Percentiles rank a stretch among this genome's conserved stretches.
phyloP scores from a whole-genome alignment of 345 rosid genomes.

The Linum usitatissimum region DNA sequence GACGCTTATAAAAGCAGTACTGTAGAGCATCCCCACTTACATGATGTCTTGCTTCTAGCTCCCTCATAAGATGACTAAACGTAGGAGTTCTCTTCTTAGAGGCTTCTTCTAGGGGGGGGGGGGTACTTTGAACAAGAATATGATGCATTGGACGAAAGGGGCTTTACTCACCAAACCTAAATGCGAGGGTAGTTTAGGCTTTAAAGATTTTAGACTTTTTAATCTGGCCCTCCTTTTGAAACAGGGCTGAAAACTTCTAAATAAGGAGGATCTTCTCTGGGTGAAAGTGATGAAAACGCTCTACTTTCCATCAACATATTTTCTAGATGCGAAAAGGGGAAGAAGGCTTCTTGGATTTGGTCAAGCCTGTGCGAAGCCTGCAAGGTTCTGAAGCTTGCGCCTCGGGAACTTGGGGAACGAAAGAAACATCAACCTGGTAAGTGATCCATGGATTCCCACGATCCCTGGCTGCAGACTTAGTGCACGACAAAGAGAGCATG shows the following conservation, averaged over 20 bases:
- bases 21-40: not conserved
- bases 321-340: not conserved
- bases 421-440: not conserved
- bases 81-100: not conserved
- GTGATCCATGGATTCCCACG: not conserved
- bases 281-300: not conserved
- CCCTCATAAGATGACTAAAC: not conserved
- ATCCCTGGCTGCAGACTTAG: no score
- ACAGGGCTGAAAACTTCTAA: no score
- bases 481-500: no score
- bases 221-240: not conserved
- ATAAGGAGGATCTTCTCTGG: not conserved
- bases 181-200: not conserved
- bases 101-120: not conserved
- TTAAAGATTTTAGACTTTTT: not conserved
- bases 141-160: not conserved
- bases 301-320: no score
- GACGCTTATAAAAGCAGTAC: not conserved
- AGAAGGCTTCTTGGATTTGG: not conserved
- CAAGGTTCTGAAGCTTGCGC: not conserved
- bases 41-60: not conserved
- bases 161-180: not conserved
- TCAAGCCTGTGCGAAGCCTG: not conserved
- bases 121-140: not conserved
- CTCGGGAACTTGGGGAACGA: not conserved